Conservation (phyloP, 495 filamentous ascomycete species). For the Cenococcum geophilum region DNA sequence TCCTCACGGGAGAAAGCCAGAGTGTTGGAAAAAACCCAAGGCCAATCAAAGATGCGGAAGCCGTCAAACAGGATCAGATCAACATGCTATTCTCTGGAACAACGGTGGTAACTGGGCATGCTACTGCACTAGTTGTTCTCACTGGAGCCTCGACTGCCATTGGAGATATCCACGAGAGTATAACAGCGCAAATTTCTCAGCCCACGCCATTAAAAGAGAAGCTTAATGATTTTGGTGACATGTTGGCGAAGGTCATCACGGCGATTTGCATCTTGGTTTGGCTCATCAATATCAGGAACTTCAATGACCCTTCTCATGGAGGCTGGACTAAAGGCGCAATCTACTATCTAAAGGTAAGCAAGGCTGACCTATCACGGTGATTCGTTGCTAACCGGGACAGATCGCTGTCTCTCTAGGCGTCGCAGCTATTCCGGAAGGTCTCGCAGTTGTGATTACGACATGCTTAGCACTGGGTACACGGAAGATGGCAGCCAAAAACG, state of each 20-base stretch:
- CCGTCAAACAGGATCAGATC: constrained; percentile 94
- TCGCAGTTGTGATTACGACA: constrained; percentile 96
- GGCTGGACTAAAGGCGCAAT: constrained; percentile 97
- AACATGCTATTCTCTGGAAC: constrained; percentile 99
- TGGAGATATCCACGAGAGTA: constrained; percentile 98
- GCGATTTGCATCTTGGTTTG: constrained; percentile 94
- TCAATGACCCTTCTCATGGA: constrained; percentile 88
- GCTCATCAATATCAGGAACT: constrained; percentile 97
- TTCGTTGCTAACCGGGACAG: constrained; percentile 29
- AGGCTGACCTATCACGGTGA: not conserved
- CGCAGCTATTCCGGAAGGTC: constrained; percentile 93
- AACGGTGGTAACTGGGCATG: constrained; percentile 90
- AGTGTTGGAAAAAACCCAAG: constrained; percentile 81
- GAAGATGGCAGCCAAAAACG: constrained; percentile 98
- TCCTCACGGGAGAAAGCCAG: constrained; percentile 96
- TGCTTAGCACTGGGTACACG: constrained; percentile 91
- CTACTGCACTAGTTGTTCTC: constrained; percentile 83
- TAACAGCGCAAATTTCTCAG: constrained; percentile 94
- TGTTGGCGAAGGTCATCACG: constrained; percentile 95
- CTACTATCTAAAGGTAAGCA: constrained; percentile 81
- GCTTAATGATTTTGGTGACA: constrained; percentile 95
- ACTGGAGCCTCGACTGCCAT: constrained; percentile 92
- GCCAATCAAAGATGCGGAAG: constrained; percentile 66
- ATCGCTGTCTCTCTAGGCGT: constrained; percentile 98
- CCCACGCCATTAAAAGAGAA: constrained; percentile 98